Conservation (phyloP, 2,329 filamentous ascomycete species). For the Trichoderma asperellum region DNA sequence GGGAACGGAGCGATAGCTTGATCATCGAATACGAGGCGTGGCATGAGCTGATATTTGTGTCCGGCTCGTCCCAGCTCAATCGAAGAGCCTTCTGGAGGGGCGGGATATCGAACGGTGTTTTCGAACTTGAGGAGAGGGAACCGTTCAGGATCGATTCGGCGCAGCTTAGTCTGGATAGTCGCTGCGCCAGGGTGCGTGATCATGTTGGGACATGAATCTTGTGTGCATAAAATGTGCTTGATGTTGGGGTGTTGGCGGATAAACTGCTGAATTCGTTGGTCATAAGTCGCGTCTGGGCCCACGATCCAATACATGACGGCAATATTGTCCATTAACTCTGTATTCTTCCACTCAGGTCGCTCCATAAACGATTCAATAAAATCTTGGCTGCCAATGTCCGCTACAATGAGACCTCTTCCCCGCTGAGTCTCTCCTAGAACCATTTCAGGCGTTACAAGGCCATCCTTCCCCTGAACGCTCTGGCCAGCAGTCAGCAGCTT, state of each 20-base stretch:
- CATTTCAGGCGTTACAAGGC: constrained; percentile 77
- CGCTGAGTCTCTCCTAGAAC: constrained; percentile 70
- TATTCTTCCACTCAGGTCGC: constrained; percentile 71
- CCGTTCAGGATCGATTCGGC: constrained; percentile 71
- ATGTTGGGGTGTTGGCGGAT: constrained; percentile 64
- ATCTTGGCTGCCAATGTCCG: constrained; percentile 73
- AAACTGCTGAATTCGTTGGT: constrained; percentile 69
- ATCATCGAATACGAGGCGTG: constrained; percentile 51
- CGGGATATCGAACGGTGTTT: constrained; percentile 47
- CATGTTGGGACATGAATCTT: constrained; percentile 75
- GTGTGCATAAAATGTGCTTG: constrained; percentile 77
- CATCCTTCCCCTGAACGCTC: constrained; percentile 65
- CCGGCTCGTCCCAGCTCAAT: constrained; percentile 50
- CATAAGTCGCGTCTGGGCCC: constrained; percentile 66
- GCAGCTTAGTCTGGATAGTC: constrained; percentile 68
- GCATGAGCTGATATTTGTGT: constrained; percentile 52
- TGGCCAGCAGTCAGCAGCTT: constrained; percentile 64
- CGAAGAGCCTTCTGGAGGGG: constrained; percentile 34
- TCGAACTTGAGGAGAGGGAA: constrained; percentile 72
- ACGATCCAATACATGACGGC: constrained; percentile 80
- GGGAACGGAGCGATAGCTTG: constrained; percentile 50
- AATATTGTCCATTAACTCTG: constrained; percentile 68
- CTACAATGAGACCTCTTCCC: constrained; percentile 75
- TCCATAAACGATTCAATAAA: constrained; percentile 72
- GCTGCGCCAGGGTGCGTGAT: constrained; percentile 71